phyloP scores from a whole-genome alignment of 495 filamentous ascomycete genomes.

The Staphylotrichum tortipilum region DNA sequence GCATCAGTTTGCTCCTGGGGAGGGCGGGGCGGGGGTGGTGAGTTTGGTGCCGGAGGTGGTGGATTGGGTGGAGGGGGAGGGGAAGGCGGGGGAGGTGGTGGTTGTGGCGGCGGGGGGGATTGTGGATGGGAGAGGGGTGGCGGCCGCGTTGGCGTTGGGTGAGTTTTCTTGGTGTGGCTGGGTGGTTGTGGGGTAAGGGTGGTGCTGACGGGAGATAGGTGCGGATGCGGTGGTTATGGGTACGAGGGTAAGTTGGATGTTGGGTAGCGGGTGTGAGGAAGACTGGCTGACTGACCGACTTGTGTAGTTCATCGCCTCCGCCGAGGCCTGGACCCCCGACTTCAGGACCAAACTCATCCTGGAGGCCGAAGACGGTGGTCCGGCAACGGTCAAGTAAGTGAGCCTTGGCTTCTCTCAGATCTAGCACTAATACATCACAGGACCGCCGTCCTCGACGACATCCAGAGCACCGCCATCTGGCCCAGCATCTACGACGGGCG shows the following conservation, averaged over 20 bases:
- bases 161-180: not conserved
- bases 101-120: constrained; percentile 69
- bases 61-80: constrained; percentile 42
- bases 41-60: constrained; percentile 33
- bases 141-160: constrained; percentile 57
- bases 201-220: constrained; percentile 13
- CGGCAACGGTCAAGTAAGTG: constrained; percentile 48
- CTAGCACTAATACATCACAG: constrained; percentile 8
- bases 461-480: constrained; percentile 60
- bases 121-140: constrained; percentile 55
- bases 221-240: constrained; percentile 62
- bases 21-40: constrained; percentile 48
- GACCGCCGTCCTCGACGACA: constrained; percentile 60
- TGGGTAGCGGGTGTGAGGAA: not conserved
- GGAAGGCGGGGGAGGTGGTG: constrained; percentile 35
- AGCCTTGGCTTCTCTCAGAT: not conserved
- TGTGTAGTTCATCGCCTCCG: constrained; percentile 48
- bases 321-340: constrained; percentile 51
- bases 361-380: constrained; percentile 53
- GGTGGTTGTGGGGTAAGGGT: not conserved
- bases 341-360: constrained; percentile 57
- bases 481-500: constrained; percentile 56
- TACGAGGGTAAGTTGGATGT: constrained; percentile 47
- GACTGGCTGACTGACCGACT: not conserved
- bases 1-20: constrained; percentile 52